Evolutionary conservation across 2,329 filamentous ascomycete genomes (phyloP).

Genomic region (Cytospora piceicola): DNA sequence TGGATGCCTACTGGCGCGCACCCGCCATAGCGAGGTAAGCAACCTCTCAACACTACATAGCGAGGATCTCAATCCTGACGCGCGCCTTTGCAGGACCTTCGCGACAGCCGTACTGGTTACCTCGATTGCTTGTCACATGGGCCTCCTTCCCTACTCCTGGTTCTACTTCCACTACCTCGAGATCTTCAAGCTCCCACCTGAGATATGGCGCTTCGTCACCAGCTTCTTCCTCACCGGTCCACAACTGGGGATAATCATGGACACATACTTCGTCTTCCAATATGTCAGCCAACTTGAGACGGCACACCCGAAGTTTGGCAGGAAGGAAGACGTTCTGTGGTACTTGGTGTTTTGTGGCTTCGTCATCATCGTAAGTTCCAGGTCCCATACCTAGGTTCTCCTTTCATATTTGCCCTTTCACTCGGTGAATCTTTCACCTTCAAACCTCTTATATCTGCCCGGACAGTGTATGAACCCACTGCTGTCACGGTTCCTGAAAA

Average conservation of each 20-base stretch:
- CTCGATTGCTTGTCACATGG: constrained; percentile 64
- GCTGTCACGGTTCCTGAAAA: constrained; percentile 84
- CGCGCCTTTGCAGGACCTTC: constrained; percentile 59
- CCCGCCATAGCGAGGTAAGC: constrained; percentile 49
- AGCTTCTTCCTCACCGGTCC: constrained; percentile 49
- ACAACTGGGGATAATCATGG: constrained; percentile 62
- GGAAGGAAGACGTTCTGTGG: constrained; percentile 78
- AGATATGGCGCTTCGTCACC: constrained; percentile 49
- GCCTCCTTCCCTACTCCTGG: constrained; percentile 54
- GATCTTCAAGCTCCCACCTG: constrained; percentile 59
- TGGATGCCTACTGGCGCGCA: constrained; percentile 46
- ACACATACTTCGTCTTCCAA: constrained; percentile 79
- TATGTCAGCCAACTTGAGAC: constrained; percentile 77
- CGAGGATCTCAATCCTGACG: constrained; percentile 9
- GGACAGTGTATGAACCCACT: constrained; percentile 68
- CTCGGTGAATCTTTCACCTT: constrained; percentile 37
- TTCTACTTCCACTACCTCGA: constrained; percentile 58
- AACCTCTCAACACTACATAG: not conserved
- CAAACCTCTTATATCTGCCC: constrained; percentile 73
- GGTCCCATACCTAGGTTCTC: not conserved
- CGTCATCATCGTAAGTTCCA: constrained; percentile 75
- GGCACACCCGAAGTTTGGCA: constrained; percentile 70
- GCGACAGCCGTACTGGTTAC: constrained; percentile 65
- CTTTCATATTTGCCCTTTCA: constrained; percentile 45
- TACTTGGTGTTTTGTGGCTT: constrained; percentile 75